Conservation (phyloP, 805 yeast species). For the Sporopachydermia quercuum region DNA sequence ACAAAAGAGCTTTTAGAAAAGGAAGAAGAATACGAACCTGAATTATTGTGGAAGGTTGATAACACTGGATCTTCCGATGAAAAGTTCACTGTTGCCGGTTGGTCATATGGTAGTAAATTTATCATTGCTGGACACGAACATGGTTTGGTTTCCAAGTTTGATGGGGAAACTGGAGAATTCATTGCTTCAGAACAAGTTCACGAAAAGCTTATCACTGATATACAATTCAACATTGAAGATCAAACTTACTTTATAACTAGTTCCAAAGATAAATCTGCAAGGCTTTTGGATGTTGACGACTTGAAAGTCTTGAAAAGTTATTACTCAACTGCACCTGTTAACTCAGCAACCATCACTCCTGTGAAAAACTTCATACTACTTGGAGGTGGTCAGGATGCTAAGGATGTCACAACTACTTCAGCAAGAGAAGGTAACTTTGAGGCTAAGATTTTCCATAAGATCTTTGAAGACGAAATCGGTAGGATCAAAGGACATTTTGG, state of each 20-base stretch:
- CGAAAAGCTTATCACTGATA: slow-evolving; percentile 67
- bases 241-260: slow-evolving; percentile 81
- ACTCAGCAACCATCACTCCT: slow-evolving; percentile 90
- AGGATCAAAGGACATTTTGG: slow-evolving; percentile 98
- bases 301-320: slow-evolving; percentile 59
- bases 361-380: slow-evolving; percentile 80
- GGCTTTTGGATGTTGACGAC: slow-evolving; percentile 63
- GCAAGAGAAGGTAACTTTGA: slow-evolving; percentile 92
- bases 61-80: slow-evolving; percentile 18
- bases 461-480: slow-evolving; percentile 91
- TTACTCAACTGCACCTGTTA: slow-evolving; percentile 84
- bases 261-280: slow-evolving; percentile 81
- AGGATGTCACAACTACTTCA: slow-evolving; percentile 95
- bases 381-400: slow-evolving; percentile 99
- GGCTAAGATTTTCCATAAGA: slow-evolving; percentile 89
- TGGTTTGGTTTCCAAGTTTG: slow-evolving; percentile 72
- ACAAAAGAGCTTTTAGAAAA: slow-evolving; percentile 30
- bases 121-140: slow-evolving; percentile 81
- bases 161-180: slow-evolving; percentile 60
- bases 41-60: background rate
- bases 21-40: slow-evolving; percentile 21
- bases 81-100: slow-evolving; percentile 71
- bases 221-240: slow-evolving; percentile 72
- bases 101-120: slow-evolving; percentile 62
- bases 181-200: slow-evolving; percentile 48